These are phyloP conservation scores for Aquilaria agallochum DNA, from an alignment of 441 rosid genomes.

Conservation along the genomic window DNA sequence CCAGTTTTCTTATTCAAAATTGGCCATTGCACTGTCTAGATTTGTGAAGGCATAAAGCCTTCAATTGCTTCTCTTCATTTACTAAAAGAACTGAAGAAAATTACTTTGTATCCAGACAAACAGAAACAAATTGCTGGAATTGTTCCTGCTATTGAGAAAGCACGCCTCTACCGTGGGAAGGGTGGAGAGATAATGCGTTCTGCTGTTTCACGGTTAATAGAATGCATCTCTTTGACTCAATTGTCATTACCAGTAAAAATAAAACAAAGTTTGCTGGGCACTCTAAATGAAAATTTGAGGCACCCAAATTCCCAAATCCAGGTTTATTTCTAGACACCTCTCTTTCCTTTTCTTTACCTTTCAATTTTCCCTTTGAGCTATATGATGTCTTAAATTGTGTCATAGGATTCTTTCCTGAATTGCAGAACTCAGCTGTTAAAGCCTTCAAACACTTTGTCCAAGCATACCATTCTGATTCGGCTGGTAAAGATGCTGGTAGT, in stretches of 20 bases:
- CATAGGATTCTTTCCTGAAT: constrained; percentile 17
- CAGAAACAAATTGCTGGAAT: constrained; percentile 71
- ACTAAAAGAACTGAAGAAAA: constrained; percentile 2
- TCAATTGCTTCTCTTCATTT: background rate
- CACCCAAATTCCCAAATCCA: constrained; percentile 97
- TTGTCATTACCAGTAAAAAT: constrained; percentile 66
- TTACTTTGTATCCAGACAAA: constrained; percentile 40
- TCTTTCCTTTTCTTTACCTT: constrained; percentile 1
- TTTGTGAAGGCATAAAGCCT: too few relatives aligned
- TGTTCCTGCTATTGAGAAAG: constrained; percentile 91
- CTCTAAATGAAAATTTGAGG: constrained; percentile 82
- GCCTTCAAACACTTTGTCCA: constrained; percentile 70
- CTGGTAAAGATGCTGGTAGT: constrained; percentile 30
- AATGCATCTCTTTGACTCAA: constrained; percentile 65
- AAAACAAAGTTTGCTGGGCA: constrained; percentile 57
- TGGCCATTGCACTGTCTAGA: too few relatives aligned
- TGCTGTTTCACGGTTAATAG: constrained; percentile 91
- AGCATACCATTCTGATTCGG: constrained; percentile 44
- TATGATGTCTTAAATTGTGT: constrained; percentile 15
- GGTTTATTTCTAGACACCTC: constrained; percentile 39
- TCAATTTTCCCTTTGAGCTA: constrained; percentile 11
- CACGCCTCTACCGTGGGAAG: constrained; percentile 96
- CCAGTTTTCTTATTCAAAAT: too few relatives aligned
- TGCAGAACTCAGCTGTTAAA: constrained; percentile 72
- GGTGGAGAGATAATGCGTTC: constrained; percentile 99